Evolutionary conservation across 805 yeast species (phyloP), one percentile per base, ranked within the genome.

Genomic region (Ogataea sp.): DNA sequence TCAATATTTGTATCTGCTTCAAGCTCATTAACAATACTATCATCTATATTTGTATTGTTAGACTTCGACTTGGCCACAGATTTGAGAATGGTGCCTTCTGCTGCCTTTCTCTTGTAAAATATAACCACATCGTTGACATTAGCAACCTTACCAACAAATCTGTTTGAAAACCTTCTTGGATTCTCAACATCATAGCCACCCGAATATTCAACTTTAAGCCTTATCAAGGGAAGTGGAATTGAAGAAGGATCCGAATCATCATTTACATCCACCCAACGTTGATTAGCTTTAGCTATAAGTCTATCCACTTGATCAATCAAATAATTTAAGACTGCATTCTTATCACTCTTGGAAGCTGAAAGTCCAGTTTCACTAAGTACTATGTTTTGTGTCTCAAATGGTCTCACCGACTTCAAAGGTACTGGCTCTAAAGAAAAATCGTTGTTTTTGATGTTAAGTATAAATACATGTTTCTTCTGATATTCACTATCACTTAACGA

Each of bases 121-220:
- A 77, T 79, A 3, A 90, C 74, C 8, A 89, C 85, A 50, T 88
- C 94, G 51, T 85, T 81, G n/a, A 80, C 77, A 56, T 93, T 93
- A 4, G 97, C 98, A 2, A 90, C 93, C 44, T 69, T 70, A 0
- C 96, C 96, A 6, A 84, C 95, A 66, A 90, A 93, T 51, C 86
- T 66, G 52, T 89, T 87, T 14, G 96, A 86, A 46, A 93, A 86
- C 45, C 96, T 64, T 38, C 94, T 68, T 0, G 95, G 84, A 52
- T 89, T 90, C 52, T 89, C 97, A 15, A 93, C 87, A 48, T 88
- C 96, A 52, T 75, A 90, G 4, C 89, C 95, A 1, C 94, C 96
- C 18, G 85, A 68, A 50, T 90, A 90, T 48, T 93, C 97, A 0
- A 89, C 96, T 27, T 88, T 66, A 15, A 93, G 58, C 35, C 98